Conservation (phyloP, 2,329 filamentous ascomycete genomes). For the Aspergillus ruber region DNA sequence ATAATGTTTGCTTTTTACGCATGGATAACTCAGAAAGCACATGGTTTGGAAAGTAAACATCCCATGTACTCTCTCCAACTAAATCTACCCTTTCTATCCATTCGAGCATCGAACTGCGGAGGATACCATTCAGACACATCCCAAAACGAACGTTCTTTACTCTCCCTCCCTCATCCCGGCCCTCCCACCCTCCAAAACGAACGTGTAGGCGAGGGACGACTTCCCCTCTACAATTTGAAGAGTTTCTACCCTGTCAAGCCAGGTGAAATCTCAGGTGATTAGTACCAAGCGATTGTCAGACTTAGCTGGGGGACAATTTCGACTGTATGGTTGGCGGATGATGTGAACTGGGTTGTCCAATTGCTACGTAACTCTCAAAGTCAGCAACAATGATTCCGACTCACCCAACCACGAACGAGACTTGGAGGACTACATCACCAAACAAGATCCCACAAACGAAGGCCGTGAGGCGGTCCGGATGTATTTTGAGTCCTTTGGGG, state of each 20-base stretch:
- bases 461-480: slow-evolving; percentile 11
- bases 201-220: slow-evolving; percentile 35
- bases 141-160: background rate
- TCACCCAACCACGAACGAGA: slow-evolving; percentile 16
- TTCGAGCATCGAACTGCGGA: no score
- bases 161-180: background rate
- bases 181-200: slow-evolving; percentile 4
- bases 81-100: no score
- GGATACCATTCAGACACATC: no score
- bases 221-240: slow-evolving; percentile 30
- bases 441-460: slow-evolving; percentile 19
- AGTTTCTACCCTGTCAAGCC: slow-evolving; percentile 35
- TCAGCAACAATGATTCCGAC: slow-evolving; percentile 14
- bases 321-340: slow-evolving; percentile 40
- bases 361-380: slow-evolving; percentile 24
- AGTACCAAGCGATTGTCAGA: slow-evolving; percentile 36
- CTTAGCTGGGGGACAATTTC: slow-evolving; percentile 38
- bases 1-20: no score
- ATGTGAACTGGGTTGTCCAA: no score
- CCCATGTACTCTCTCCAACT: no score
- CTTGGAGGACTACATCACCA: slow-evolving; percentile 24
- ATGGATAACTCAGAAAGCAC: no score
- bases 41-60: no score
- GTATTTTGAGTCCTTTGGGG: slow-evolving; percentile 18
- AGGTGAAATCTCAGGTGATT: slow-evolving; percentile 31